A percentile compares a stretch with the other conserved stretches of the same genome.
These are phyloP conservation scores for Moniliella sp. DNA, from an alignment of 1,284 basidiomycete genomes.

Conservation along the genomic window DNA sequence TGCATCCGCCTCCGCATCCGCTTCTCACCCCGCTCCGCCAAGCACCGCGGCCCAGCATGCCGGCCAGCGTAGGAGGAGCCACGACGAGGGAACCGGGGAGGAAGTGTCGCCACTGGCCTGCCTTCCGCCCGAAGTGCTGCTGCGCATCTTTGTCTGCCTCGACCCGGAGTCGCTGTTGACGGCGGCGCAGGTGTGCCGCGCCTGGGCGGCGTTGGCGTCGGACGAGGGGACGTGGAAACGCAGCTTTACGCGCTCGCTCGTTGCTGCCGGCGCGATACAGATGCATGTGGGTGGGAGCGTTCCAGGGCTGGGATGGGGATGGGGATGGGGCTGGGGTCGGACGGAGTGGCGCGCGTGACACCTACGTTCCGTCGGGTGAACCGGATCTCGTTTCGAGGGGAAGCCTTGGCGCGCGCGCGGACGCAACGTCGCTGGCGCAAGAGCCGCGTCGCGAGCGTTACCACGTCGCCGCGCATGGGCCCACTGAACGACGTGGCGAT, in stretches of 20 bases:
- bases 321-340: too few relatives aligned
- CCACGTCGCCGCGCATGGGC: neutral
- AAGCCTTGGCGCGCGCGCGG: neutral
- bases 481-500: neutral
- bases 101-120: too few relatives aligned
- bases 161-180: conserved; percentile 46
- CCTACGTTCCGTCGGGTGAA: neutral
- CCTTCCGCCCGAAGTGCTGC: conserved; percentile 54
- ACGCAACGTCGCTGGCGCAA: neutral
- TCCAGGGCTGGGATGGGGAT: too few relatives aligned
- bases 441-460: neutral
- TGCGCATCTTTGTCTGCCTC: conserved; percentile 55
- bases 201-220: conserved; percentile 46
- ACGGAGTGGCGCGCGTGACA: too few relatives aligned
- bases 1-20: too few relatives aligned
- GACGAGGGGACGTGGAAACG: conserved; percentile 69
- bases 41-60: too few relatives aligned
- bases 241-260: too few relatives aligned
- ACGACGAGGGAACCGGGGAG: too few relatives aligned
- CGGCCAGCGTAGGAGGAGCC: too few relatives aligned
- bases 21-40: too few relatives aligned
- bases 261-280: too few relatives aligned
- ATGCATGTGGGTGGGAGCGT: too few relatives aligned
- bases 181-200: conserved; percentile 42
- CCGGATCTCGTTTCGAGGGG: neutral